These are phyloP conservation scores for Brasenia schreberi DNA, from an alignment of 164 flowering plant genomes.

Conservation along the genomic window DNA sequence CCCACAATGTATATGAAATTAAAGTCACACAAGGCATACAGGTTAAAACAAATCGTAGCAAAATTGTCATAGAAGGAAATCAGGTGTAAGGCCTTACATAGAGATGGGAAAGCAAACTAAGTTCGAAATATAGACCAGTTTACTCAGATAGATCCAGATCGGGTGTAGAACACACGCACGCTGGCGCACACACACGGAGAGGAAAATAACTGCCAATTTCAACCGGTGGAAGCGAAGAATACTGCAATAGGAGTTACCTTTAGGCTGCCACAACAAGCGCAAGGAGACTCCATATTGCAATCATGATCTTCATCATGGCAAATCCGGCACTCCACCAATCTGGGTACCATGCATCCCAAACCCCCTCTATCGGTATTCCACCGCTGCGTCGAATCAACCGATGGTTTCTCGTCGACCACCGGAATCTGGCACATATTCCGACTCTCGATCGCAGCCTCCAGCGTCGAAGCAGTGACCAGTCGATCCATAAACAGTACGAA, in stretches of 20 bases:
- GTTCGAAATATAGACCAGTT: neutral
- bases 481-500: slow-evolving; percentile 58
- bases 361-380: neutral
- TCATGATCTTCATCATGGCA: slow-evolving; percentile 86
- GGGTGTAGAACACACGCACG: too few species aligned
- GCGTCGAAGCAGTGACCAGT: slow-evolving; percentile 46
- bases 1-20: too few species aligned
- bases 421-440: slow-evolving; percentile 13
- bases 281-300: slow-evolving; percentile 70
- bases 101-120: too few species aligned
- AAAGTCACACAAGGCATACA: too few species aligned
- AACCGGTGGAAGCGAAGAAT: too few species aligned
- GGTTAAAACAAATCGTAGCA: too few species aligned
- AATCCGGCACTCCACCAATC: slow-evolving; percentile 64
- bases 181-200: too few species aligned
- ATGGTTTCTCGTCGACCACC: slow-evolving; percentile 3
- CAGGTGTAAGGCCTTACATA: too few species aligned
- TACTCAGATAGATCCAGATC: neutral
- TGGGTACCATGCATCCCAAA: neutral
- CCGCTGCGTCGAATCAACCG: neutral
- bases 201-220: too few species aligned
- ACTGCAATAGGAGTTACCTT: slow-evolving; percentile 34
- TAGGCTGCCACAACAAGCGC: slow-evolving; percentile 84
- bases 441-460: slow-evolving; percentile 46
- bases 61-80: too few species aligned